A percentile compares a stretch with the other conserved stretches of the same genome.
These are phyloP conservation scores for Purpureocillium takamizusanense DNA, from an alignment of 2,329 filamentous ascomycete genomes.

Conservation along the genomic window DNA sequence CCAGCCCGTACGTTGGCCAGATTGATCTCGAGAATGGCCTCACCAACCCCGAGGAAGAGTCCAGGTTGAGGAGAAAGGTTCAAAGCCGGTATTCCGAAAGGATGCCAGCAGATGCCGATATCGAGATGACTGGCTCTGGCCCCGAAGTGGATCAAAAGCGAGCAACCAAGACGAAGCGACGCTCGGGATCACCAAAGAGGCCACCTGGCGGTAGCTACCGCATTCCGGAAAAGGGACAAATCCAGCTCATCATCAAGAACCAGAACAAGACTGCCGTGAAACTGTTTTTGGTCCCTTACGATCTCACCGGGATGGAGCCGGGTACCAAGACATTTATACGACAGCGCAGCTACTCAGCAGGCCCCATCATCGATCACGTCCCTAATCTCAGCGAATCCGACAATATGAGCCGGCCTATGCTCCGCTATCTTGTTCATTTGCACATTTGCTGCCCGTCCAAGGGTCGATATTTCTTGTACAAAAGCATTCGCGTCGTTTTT, in stretches of 20 bases:
- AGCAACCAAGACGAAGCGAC: constrained; percentile 37
- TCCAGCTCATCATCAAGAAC: constrained; percentile 97
- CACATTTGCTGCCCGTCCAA: constrained; percentile 84
- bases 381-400: constrained; percentile 20
- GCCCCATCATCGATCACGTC: constrained; percentile 67
- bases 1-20: constrained; percentile 90
- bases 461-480: constrained; percentile 83
- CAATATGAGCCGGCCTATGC: constrained; percentile 51
- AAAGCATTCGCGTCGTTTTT: constrained; percentile 87
- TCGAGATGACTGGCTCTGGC: constrained; percentile 11
- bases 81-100: constrained; percentile 34
- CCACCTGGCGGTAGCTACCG: constrained; percentile 86
- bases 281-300: constrained; percentile 87
- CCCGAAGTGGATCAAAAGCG: constrained; percentile 21
- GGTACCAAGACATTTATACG: constrained; percentile 94
- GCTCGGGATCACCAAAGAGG: constrained; percentile 41
- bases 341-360: constrained; percentile 85
- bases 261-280: constrained; percentile 98
- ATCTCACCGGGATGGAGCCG: constrained; percentile 83
- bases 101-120: constrained; percentile 16
- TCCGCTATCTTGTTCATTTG: constrained; percentile 85
- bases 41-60: constrained; percentile 38
- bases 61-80: constrained; percentile 37
- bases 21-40: constrained; percentile 84
- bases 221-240: constrained; percentile 85